Evolutionary conservation across 2,329 filamentous ascomycete species (phyloP), one percentile per base, ranked within the genome.

Genomic region (Hypoxylon sp.): DNA sequence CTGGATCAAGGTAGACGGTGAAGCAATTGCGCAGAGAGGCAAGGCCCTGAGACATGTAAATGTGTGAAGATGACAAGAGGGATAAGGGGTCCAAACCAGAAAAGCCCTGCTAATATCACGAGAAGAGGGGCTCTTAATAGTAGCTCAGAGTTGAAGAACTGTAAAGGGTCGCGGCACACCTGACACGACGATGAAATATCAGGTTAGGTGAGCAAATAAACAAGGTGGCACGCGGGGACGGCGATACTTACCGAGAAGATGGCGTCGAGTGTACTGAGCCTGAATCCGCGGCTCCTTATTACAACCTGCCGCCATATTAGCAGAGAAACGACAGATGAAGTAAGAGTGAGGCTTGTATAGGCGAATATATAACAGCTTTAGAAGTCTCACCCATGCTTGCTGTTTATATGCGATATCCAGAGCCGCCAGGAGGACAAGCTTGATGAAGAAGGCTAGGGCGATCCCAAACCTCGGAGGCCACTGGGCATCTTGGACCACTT

Each of bases 401-500:
- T 62, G 59, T 33, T 59, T 62, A 29, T 58, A 58, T 17, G 59
- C 55, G 8, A 58, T 59, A 18, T 62, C 47, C 8, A 62, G 55
- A 9, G 59, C 33, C 2, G 31, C 43, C 3, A 59, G 35, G 24
- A 62, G 47, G 9, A 43, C 37, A 17, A 50, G 49, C 29, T 55
- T 62, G 1, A 62, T 52, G 29, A 62, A 62, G 40, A 62, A 62
- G 3, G 59, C 45, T 15, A 62, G 55, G 8, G 59, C 59, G 29
- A 50, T 58, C 10, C 59, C 59, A 15, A 21, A 58, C n/a, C 59
- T 54, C 35, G 47, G 37, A 9, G 59, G 59, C 59, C 59, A 62
- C 33, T 58, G 50, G 3, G 51, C 7, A 37, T 59, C 50, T 11
- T 41, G 31, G 1, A 59, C 55, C 15, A 50, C 20, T 20, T 33